A percentile compares a stretch with the other conserved stretches of the same genome.
These are phyloP conservation scores for Aegilops longissima DNA, from an alignment of 176 grass and related monocot species.

Conservation along the genomic window DNA sequence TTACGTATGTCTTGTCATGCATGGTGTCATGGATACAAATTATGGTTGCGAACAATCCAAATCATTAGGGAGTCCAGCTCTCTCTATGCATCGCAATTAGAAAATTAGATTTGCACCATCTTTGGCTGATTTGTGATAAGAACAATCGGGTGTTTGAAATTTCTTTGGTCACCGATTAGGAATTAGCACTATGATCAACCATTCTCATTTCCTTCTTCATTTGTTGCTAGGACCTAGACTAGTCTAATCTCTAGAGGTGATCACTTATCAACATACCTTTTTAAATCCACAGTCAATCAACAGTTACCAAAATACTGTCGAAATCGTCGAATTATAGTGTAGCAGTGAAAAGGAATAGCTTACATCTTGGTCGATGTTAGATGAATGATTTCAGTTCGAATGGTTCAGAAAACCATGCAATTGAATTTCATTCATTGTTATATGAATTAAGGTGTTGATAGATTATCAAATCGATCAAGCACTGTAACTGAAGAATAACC, in stretches of 20 bases:
- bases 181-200: not conserved
- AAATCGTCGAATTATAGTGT: no score
- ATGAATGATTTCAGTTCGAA: no score
- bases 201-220: not conserved
- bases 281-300: not conserved
- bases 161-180: not conserved
- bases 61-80: not conserved
- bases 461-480: no score
- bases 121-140: conserved; percentile 7
- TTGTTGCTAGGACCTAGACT: not conserved
- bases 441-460: no score
- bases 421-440: no score
- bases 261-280: not conserved
- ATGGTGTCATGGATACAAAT: not conserved
- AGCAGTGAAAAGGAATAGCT: no score
- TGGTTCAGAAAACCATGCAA: no score
- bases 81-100: not conserved
- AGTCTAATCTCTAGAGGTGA: not conserved
- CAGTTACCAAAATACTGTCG: no score
- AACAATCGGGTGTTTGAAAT: not conserved
- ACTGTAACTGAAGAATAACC: no score
- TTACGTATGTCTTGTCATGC: not conserved
- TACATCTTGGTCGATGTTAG: no score
- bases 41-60: not conserved
- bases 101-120: conserved; percentile 5